These are phyloP conservation scores for Calonectria fujianensis DNA, from an alignment of 2,329 filamentous ascomycete genomes.

Conservation along the genomic window DNA sequence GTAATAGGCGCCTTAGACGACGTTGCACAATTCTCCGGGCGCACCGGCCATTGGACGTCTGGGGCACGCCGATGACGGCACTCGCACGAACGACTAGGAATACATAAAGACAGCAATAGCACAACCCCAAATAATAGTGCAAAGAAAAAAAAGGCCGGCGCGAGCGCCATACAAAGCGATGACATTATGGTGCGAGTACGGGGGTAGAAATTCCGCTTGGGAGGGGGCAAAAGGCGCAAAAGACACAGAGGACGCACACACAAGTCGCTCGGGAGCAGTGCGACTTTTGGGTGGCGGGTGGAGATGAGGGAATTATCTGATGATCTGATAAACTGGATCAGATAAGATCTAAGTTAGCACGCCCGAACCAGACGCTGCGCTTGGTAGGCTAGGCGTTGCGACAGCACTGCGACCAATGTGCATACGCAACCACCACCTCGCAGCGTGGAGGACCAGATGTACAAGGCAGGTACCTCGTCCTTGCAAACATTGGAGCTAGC, in stretches of 20 bases:
- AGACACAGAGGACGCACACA: conserved; percentile 24
- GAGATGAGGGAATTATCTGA: conserved; percentile 70
- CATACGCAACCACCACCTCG: background rate
- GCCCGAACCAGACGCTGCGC: conserved; percentile 23
- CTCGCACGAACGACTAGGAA: conserved; percentile 39
- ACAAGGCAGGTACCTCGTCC: conserved; percentile 19
- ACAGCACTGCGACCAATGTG: background rate
- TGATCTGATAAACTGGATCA: conserved; percentile 73
- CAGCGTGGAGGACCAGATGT: conserved; percentile 4
- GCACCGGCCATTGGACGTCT: background rate
- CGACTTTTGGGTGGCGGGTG: conserved; percentile 47
- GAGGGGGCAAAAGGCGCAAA: conserved; percentile 18
- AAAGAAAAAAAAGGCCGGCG: conserved; percentile 38
- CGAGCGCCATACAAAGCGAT: conserved; percentile 47
- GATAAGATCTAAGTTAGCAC: conserved; percentile 60
- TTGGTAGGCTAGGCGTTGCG: conserved; percentile 11
- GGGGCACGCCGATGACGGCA: conserved; percentile 49
- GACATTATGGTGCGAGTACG: conserved; percentile 42
- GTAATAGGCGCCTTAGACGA: conserved; percentile 6
- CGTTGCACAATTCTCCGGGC: conserved; percentile 18
- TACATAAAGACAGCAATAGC: conserved; percentile 26
- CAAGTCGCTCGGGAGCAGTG: conserved; percentile 8
- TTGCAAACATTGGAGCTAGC: background rate
- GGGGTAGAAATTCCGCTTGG: conserved; percentile 42
- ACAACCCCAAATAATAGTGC: background rate